Evolutionary conservation across 2,329 filamentous ascomycete genomes (phyloP), one percentile per base, ranked within the genome.

Genomic region (Cladosporium austrohemisphaericum): DNA sequence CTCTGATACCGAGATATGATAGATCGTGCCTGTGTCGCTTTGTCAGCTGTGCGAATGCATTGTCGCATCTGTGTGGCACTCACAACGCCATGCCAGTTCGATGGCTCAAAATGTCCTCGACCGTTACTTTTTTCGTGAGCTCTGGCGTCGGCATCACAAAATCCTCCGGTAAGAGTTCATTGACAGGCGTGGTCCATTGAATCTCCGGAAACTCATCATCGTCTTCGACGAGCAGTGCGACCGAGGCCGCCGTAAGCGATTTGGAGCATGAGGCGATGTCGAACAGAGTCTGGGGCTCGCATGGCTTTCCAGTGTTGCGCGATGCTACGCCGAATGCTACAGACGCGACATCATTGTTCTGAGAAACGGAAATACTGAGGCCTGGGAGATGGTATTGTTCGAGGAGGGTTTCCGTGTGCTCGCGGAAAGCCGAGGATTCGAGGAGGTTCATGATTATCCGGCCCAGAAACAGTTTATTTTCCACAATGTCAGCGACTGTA

Each of bases 201-300:
- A 73, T 56, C 2, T 68, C 51, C 2, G 44, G 44, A 19, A n/a
- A 31, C 11, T 16, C 14, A 13, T 38, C 44, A 28, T 71, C 66
- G 29, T 71, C 67, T n/a, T 71, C 70, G 5, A 79, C 65, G 6
- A 81, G 70, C 2, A 79, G 59, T 1, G 74, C 70, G 2, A 83
- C 60, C 0, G 70, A 68, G 1, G 77, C 77, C 1, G 75, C 71
- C 0, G 73, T 76, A 38, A 79, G 72, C 2, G 77, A 74, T 59
- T 83, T 83, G 16, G 77, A 79, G 1, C 73, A 80, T 33, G 77
- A 80, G 2, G 72, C 80, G 2, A 69, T 70, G 51, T 76, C 78
- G 65, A 77, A 82, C 2, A 82, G 66, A 0, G 78, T 81, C 23
- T 75, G 65, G 1, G 72, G 59, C 0, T 68, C 75, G 7, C 71